phyloP scores from a whole-genome alignment of 768 basidiomycete species.

The Suillus decipiens region DNA sequence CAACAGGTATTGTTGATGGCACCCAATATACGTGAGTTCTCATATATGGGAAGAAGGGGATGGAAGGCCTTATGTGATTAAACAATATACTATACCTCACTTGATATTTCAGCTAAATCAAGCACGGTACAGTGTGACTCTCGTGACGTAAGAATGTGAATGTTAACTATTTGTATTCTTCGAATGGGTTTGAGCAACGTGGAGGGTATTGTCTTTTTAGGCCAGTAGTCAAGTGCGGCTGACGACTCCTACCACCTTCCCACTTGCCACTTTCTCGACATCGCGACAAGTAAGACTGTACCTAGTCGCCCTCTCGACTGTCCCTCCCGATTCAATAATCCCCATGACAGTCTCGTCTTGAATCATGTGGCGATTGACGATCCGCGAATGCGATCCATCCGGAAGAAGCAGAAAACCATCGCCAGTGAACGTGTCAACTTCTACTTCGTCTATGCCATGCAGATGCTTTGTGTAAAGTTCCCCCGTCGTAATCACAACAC shows the following conservation, averaged over 20 bases:
- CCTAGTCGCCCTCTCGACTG: slow-evolving; percentile 57
- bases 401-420: slow-evolving; percentile 24
- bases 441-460: slow-evolving; percentile 75
- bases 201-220: neutral
- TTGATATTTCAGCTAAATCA: neutral
- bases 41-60: neutral
- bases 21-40: slow-evolving; percentile 8
- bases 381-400: slow-evolving; percentile 30
- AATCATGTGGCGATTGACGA: slow-evolving; percentile 65
- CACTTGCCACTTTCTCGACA: slow-evolving; percentile 57
- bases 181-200: neutral
- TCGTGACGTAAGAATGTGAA: neutral
- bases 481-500: slow-evolving; percentile 74
- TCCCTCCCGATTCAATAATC: slow-evolving; percentile 48
- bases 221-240: neutral
- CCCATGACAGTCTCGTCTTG: slow-evolving; percentile 39
- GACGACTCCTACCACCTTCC: neutral
- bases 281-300: slow-evolving; percentile 88
- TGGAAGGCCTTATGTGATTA: neutral
- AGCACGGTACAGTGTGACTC: neutral
- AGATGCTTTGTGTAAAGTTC: slow-evolving; percentile 70
- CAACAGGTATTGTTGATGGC: slow-evolving; percentile 22
- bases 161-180: neutral
- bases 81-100: neutral
- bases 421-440: slow-evolving; percentile 47